Conservation (phyloP, 2,329 filamentous ascomycete genomes). For the Talaromyces sp. region DNA sequence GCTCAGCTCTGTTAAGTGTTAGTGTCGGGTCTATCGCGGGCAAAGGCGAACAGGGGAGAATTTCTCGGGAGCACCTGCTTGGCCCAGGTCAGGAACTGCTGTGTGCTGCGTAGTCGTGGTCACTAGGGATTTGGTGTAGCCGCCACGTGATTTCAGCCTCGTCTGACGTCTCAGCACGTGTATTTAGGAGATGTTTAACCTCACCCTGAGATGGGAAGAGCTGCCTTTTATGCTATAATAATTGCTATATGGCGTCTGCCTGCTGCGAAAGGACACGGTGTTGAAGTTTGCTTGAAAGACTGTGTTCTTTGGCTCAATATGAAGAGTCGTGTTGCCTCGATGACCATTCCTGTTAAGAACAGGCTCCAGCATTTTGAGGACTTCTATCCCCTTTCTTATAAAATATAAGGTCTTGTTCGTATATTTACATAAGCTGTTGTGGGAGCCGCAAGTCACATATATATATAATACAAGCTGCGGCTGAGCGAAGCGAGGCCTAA, state of each 20-base stretch:
- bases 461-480: no score
- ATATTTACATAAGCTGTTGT: no score
- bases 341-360: not conserved
- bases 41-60: constrained; percentile 16
- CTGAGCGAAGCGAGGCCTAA: no score
- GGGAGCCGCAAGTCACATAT: no score
- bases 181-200: not conserved
- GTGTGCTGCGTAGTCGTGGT: constrained; percentile 39
- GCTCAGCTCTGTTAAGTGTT: not conserved
- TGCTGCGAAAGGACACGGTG: constrained; percentile 30
- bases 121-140: constrained; percentile 23
- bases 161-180: constrained; percentile 11
- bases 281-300: constrained; percentile 18
- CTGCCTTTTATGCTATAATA: constrained; percentile 2
- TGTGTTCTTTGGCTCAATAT: not conserved
- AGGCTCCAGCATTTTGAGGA: not conserved
- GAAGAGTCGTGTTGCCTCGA: constrained; percentile 4
- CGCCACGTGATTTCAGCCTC: constrained; percentile 15
- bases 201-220: not conserved
- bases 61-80: constrained; percentile 28
- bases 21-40: constrained; percentile 5
- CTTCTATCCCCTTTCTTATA: not conserved
- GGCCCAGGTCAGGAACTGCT: constrained; percentile 34
- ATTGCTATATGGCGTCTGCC: not conserved
- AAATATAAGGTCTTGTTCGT: no score